These are phyloP conservation scores for Alternaria panax DNA, from an alignment of 2,329 filamentous ascomycete species.

Conservation along the genomic window DNA sequence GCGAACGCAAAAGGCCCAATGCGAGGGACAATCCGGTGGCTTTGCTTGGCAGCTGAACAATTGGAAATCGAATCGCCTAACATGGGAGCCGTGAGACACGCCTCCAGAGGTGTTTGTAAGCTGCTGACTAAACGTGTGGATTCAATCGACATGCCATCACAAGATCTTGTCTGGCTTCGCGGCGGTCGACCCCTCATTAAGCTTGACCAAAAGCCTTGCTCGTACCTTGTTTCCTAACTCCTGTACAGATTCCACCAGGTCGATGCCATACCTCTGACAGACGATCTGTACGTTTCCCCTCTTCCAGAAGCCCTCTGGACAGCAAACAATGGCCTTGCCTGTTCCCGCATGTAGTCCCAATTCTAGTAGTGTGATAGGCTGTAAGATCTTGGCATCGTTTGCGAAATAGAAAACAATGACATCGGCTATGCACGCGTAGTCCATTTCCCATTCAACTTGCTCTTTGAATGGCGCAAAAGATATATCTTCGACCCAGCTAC, in stretches of 20 bases:
- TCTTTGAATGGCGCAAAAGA: slow-evolving; percentile 59
- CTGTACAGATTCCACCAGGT: slow-evolving; percentile 54
- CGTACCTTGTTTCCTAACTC: slow-evolving; percentile 50
- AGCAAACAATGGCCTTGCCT: slow-evolving; percentile 61
- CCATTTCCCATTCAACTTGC: slow-evolving; percentile 69
- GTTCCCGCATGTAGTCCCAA: slow-evolving; percentile 61
- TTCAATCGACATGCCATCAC: not conserved
- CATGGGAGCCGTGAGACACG: not conserved
- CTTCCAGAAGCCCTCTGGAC: slow-evolving; percentile 63
- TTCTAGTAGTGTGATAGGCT: slow-evolving; percentile 67
- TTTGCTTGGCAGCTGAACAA: slow-evolving; percentile 15
- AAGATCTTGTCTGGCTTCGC: not conserved
- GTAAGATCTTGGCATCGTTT: slow-evolving; percentile 54
- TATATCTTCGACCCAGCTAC: slow-evolving; percentile 63
- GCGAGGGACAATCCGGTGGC: slow-evolving; percentile 3
- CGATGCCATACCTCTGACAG: slow-evolving; percentile 55
- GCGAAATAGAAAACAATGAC: slow-evolving; percentile 64
- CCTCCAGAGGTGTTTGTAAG: not conserved
- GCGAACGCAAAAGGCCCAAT: not conserved
- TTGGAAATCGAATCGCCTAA: not conserved
- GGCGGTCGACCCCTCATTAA: not conserved
- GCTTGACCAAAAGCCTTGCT: slow-evolving; percentile 22
- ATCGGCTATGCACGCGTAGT: slow-evolving; percentile 62
- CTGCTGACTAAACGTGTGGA: not conserved
- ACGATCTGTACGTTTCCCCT: slow-evolving; percentile 68